Conservation (phyloP, 192 early-diverging fungal species). For the Podochytrium sp. region DNA sequence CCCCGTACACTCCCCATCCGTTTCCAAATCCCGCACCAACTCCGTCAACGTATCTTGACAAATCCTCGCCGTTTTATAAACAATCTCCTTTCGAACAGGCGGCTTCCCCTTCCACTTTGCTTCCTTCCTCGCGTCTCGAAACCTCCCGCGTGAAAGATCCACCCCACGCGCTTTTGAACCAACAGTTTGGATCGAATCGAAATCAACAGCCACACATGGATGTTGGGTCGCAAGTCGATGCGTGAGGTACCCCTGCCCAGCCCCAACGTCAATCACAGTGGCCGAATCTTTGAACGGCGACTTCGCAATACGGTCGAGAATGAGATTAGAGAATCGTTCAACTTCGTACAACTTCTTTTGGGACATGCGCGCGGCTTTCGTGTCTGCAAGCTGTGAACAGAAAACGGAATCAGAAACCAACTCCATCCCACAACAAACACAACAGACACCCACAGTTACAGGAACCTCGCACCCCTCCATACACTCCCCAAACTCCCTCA, state of each 20-base stretch:
- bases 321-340: constrained; percentile 13
- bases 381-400: not conserved
- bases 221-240: constrained; percentile 24
- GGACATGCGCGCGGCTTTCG: constrained; percentile 17
- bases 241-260: constrained; percentile 45
- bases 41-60: not conserved
- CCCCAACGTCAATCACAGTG: constrained; percentile 37
- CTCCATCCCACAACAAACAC: no score
- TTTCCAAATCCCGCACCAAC: not conserved
- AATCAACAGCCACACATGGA: constrained; percentile 41
- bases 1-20: not conserved
- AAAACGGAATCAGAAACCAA: not conserved
- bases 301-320: not conserved
- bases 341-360: constrained; percentile 33
- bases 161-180: constrained; percentile 22
- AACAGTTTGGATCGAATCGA: constrained; percentile 33
- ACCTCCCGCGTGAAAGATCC: constrained; percentile 10
- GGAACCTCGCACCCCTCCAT: no score
- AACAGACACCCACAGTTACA: no score
- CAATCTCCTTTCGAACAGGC: not conserved
- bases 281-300: not conserved
- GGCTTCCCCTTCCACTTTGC: not conserved
- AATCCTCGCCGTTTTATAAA: constrained; percentile 21
- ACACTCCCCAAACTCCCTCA: constrained; percentile 2
- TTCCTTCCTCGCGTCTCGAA: constrained; percentile 1